Conservation (phyloP, 441 rosid species). For the Syzygium syzygioides region DNA sequence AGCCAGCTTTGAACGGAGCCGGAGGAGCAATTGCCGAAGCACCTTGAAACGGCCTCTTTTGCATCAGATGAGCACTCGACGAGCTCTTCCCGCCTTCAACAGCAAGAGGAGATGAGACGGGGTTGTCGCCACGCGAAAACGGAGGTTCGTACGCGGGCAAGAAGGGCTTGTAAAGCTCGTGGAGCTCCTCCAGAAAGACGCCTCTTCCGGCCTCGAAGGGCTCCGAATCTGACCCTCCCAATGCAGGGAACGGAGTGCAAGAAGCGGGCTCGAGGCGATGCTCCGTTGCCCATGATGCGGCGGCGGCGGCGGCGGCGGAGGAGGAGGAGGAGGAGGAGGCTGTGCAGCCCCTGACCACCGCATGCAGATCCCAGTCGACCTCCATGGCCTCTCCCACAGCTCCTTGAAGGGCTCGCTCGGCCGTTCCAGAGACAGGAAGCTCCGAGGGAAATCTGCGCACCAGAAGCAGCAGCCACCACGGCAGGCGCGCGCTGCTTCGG, state of each 20-base stretch:
- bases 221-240: background rate
- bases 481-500: background rate
- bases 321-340: background rate
- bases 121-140: background rate
- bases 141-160: background rate
- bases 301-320: background rate
- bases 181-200: background rate
- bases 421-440: background rate
- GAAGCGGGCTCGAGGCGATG: background rate
- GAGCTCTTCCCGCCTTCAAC: background rate
- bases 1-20: background rate
- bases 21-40: background rate
- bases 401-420: background rate
- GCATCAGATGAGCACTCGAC: background rate
- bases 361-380: conserved; percentile 4
- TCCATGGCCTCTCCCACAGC: background rate
- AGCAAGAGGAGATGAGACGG: background rate
- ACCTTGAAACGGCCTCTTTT: background rate
- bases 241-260: background rate
- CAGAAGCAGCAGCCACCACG: background rate
- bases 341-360: conserved; percentile 2
- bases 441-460: background rate
- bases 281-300: background rate
- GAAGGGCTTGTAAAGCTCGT: conserved; percentile 4
- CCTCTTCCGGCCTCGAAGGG: background rate